Evolutionary conservation across 768 basidiomycete species (phyloP), one percentile per base, ranked within the genome.

Genomic region (Auriscalpium microsporum): DNA sequence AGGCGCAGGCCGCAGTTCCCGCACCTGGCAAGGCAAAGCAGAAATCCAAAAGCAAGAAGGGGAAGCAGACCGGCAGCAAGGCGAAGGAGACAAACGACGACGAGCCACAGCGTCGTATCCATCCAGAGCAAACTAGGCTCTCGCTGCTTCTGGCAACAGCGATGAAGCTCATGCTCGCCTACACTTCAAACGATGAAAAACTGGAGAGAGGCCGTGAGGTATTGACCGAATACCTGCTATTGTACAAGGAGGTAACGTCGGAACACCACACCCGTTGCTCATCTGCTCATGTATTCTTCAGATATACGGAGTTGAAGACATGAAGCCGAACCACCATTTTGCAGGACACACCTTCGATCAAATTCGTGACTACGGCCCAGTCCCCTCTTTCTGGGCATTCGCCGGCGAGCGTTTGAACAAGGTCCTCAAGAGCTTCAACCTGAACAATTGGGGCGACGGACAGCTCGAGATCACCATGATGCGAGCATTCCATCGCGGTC

Each of bases 281-380:
- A 21, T 21, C 21, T 21, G 21, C 21, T 21, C 21, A 21, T 21
- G 51, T 59, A 40, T 14, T 48, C 16, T 46, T 37, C 19, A 73
- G 71, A 53, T 71, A 1, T 73, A 72, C 48, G 68, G 72, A 0
- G 56, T 59, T 0, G 57, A 52, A 0, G 58, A 64, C 5, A 65
- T 75, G 7, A 59, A 61, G 17, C 73, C 69, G 4, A 75, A 74
- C 55, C 69, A 71, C 45, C 74, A 75, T 52, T 74, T 68, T 34
- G 61, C 64, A 0, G 70, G 64, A 1, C 73, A 75, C 44, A 63
- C 69, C 0, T 38, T 61, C 0, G 61, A 56, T 0, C 64, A 56
- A 45, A 57, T 69, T 0, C 59, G 57, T 0, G 66, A 70, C 44
- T 74, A 65, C 51, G 71, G 74, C 0, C 72, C 73, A 3, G 55